These are phyloP conservation scores for Ophiocordyceps sinensis DNA, from an alignment of 2,329 filamentous ascomycete species.

Conservation along the genomic window DNA sequence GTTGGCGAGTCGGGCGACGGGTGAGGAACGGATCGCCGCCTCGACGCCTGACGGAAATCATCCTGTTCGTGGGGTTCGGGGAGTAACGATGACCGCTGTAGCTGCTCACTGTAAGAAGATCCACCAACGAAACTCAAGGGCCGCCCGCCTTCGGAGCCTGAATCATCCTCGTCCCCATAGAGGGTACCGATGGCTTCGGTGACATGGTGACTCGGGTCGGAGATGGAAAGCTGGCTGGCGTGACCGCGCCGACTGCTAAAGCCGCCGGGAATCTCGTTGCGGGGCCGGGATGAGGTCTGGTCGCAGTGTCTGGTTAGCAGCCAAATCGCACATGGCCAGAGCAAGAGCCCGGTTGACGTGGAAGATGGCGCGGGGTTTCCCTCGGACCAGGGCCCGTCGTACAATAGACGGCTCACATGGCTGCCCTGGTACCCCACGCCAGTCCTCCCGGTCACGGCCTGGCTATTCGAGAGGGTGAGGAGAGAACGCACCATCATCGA, in stretches of 20 bases:
- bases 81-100: slow-evolving; percentile 19
- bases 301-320: neutral
- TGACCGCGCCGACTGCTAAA: slow-evolving; percentile 46
- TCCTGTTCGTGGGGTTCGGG: slow-evolving; percentile 2
- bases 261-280: slow-evolving; percentile 38
- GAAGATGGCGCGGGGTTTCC: neutral
- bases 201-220: slow-evolving; percentile 84
- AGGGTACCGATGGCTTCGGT: slow-evolving; percentile 86
- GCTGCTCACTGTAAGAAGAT: slow-evolving; percentile 37
- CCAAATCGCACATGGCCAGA: neutral
- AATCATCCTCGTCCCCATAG: slow-evolving; percentile 65
- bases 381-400: neutral
- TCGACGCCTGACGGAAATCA: slow-evolving; percentile 20
- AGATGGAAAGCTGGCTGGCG: slow-evolving; percentile 49
- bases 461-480: neutral
- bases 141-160: slow-evolving; percentile 38
- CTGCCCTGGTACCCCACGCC: neutral
- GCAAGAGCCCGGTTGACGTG: neutral
- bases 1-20: slow-evolving; percentile 16
- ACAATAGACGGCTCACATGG: neutral
- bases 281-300: slow-evolving; percentile 44
- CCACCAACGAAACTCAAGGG: slow-evolving; percentile 60
- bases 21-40: slow-evolving; percentile 30
- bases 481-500: slow-evolving; percentile 34
- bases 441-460: neutral